These are phyloP conservation scores for Mitragyna speciosa DNA, from an alignment of 257 asterid species.

Conservation along the genomic window DNA sequence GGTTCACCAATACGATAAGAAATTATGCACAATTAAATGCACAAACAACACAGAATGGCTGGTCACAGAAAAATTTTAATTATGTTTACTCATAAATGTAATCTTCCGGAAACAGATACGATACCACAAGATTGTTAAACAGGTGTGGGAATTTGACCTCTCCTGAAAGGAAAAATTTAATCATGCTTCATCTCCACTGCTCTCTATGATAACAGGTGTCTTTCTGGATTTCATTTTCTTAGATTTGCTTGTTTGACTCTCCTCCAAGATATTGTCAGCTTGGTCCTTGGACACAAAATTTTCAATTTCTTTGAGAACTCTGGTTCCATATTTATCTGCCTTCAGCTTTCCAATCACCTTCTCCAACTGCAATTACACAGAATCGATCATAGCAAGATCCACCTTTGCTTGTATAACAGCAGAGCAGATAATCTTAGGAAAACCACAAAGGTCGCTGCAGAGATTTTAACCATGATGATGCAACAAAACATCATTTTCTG, in stretches of 20 bases:
- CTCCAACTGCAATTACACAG: conserved; percentile 66
- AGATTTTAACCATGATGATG: no score
- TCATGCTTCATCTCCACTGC: conserved; percentile 78
- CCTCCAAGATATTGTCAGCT: conserved; percentile 33
- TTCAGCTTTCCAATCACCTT: conserved; percentile 83
- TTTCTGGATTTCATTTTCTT: conserved; percentile 56
- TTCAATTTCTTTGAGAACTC: conserved; percentile 59
- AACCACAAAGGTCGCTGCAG: not conserved
- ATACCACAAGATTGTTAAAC: not conserved
- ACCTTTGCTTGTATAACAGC: not conserved
- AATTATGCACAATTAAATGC: no score
- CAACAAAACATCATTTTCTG: not conserved
- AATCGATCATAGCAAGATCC: not conserved
- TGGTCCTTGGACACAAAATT: conserved; percentile 35
- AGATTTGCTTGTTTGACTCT: conserved; percentile 31
- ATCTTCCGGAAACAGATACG: not conserved
- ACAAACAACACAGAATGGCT: not conserved
- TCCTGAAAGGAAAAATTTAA: not conserved
- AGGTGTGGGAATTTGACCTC: not conserved
- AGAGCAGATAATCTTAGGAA: not conserved
- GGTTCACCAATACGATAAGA: no score
- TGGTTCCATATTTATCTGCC: conserved; percentile 65
- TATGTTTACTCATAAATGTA: not conserved
- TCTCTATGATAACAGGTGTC: conserved; percentile 57
- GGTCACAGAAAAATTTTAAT: not conserved